phyloP scores from a whole-genome alignment of 176 grass and related monocot genomes.

The Calamus simplicifolius region DNA sequence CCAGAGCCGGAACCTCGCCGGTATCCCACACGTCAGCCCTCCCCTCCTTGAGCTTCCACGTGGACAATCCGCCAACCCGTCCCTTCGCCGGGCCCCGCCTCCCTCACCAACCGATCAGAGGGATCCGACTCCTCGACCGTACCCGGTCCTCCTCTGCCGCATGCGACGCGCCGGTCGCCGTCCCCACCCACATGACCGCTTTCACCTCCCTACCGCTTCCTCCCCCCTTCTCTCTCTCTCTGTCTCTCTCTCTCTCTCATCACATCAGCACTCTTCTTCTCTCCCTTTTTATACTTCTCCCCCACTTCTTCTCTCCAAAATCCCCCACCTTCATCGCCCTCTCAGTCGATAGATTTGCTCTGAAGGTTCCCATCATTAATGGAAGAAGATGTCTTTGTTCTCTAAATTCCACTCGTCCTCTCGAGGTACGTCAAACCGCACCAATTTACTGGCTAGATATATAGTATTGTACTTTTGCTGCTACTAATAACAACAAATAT shows the following conservation, averaged over 20 bases:
- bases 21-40: no score
- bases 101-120: no score
- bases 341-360: no score
- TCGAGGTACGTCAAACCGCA: not conserved
- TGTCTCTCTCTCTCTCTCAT: not conserved
- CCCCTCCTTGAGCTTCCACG: no score
- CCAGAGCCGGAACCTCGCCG: no score
- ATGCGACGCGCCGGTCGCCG: no score
- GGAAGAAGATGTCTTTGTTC: constrained; percentile 1
- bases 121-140: no score
- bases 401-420: constrained; percentile 6
- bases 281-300: not conserved
- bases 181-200: no score
- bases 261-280: not conserved
- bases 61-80: no score
- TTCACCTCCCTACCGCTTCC: not conserved
- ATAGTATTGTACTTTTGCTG: not conserved
- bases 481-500: not conserved
- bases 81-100: no score
- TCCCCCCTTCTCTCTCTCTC: no score
- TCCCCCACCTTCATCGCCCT: not conserved
- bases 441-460: not conserved
- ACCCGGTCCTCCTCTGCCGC: no score
- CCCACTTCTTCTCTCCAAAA: not conserved
- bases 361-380: constrained; percentile 4